Base-by-base conservation (phyloP, 2,329 filamentous ascomycete species). In the Colletotrichum salicis region DNA sequence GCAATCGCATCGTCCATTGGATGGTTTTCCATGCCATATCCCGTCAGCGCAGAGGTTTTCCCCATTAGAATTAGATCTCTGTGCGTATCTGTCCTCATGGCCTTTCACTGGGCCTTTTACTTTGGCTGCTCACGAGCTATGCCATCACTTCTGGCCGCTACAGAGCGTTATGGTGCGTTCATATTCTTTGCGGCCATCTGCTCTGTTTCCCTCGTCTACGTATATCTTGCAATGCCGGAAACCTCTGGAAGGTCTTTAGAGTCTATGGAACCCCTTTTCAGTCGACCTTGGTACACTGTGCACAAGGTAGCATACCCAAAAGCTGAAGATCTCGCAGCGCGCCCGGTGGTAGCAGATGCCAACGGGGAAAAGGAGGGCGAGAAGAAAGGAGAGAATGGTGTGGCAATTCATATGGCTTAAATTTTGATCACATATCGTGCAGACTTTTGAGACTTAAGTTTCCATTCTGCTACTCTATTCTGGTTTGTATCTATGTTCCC, bases 1-100 rank as follows among this genome's bases (percentile, higher is more conserved):
- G 84, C 83, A 10, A 76, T 84, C 5, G 83, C 80, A 1, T 86
- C 83, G 83, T 83, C 83, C 0, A 82, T 86, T n/a, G 84, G 84
- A 0, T 86, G 82, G 83, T 85, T 85, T 71, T 80, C 79, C 0
- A 82, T 85, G 15, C 83, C 84, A 5, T 86, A 86, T 63, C 76
- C 85, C 2, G 79, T 86, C n/a, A 83, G 81, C 3, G 81, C 84
- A 1, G 84, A 86, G 74, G 80, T 85, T 1, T 85, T 85, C 37
- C 84, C 83, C 0, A 76, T 85, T 0, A 77, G 80, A 1, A 82
- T 86, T 15, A 80, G 84, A 3, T 81, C 82, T 1, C 75, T 84
- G 27, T 81, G 81, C 12, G 79, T 82, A 0, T 82, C 83, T 0
- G 76, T 85, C 7, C 75, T 83, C 4, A 85, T 85, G 83, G 82